Conservation (phyloP, 2,329 filamentous ascomycete species). For the Aspergillus candidus region DNA sequence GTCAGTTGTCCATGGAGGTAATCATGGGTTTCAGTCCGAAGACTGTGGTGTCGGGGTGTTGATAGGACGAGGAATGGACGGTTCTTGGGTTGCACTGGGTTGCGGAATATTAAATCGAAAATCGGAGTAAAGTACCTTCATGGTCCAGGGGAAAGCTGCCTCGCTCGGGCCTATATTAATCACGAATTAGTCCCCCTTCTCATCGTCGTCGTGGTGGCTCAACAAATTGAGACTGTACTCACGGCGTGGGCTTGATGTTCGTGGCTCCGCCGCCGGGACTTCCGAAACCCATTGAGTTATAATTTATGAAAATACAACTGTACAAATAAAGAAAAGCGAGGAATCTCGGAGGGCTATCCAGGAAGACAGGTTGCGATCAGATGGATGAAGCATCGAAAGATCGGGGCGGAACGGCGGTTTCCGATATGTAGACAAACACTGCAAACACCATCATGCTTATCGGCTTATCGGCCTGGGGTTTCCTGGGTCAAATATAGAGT, state of each 20-base stretch:
- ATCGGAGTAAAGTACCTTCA: constrained; percentile 56
- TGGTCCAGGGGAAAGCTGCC: constrained; percentile 97
- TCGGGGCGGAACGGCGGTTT: too few species aligned
- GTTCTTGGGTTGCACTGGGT: not conserved
- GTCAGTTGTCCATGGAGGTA: not conserved
- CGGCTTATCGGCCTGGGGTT: too few species aligned
- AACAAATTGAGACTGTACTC: constrained; percentile 29
- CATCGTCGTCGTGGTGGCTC: not conserved
- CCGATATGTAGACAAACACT: too few species aligned
- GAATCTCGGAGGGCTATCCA: too few species aligned
- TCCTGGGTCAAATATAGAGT: too few species aligned
- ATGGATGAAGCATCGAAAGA: too few species aligned
- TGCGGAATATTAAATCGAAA: not conserved
- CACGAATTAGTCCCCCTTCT: constrained; percentile 3
- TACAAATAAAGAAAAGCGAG: not conserved
- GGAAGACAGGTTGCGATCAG: too few species aligned
- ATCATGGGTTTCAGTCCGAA: too few species aligned
- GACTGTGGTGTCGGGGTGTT: too few species aligned
- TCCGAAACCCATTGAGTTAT: constrained; percentile 53
- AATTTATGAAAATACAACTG: not conserved
- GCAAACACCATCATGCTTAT: too few species aligned
- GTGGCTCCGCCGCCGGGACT: constrained; percentile 61
- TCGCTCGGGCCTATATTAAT: constrained; percentile 63
- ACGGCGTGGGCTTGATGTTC: constrained; percentile 65
- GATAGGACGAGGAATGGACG: not conserved